These are phyloP conservation scores for Globisporangium parvum DNA, from an alignment of 352 stramenopile species.

Conservation along the genomic window DNA sequence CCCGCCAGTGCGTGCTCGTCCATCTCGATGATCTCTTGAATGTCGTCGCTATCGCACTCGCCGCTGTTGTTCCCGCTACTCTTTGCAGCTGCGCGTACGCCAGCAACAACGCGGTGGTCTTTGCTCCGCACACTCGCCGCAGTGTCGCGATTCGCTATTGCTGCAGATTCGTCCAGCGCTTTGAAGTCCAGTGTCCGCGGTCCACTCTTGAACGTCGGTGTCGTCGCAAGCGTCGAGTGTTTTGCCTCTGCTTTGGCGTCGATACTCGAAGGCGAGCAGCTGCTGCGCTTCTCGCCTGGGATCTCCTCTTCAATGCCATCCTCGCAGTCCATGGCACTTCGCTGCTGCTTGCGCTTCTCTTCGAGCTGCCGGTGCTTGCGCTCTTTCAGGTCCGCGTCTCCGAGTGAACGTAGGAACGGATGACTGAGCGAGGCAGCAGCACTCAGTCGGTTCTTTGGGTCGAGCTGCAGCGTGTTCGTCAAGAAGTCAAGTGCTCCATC, in stretches of 20 bases:
- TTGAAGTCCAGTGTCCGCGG: conserved; percentile 26
- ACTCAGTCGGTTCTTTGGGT: conserved; percentile 48
- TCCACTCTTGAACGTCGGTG: conserved; percentile 15
- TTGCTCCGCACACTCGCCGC: conserved; percentile 3
- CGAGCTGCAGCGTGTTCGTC: conserved; percentile 47
- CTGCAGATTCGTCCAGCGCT: conserved; percentile 7
- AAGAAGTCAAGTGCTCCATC: conserved; percentile 70
- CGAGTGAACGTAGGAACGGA: conserved; percentile 46
- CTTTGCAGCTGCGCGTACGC: conserved; percentile 9
- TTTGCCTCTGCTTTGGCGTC: conserved; percentile 22
- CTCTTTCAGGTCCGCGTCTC: conserved; percentile 40
- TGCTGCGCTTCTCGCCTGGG: conserved; percentile 26
- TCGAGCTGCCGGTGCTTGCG: conserved; percentile 34
- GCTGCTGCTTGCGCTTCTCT: conserved; percentile 23
- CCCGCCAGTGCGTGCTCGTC: conserved; percentile 8
- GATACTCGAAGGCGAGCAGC: background rate
- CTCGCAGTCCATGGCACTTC: conserved; percentile 19
- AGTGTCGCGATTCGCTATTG: background rate
- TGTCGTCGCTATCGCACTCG: conserved; percentile 65
- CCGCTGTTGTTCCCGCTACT: conserved; percentile 30
- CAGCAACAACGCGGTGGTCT: conserved; percentile 1
- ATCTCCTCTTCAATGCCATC: conserved; percentile 83
- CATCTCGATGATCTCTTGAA: conserved; percentile 82
- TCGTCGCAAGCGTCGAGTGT: background rate
- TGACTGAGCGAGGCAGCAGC: conserved; percentile 47